Evolutionary conservation across 352 stramenopile genomes (phyloP), one percentile per base, ranked within the genome.

Genomic region (Globisporangium spinosum): DNA sequence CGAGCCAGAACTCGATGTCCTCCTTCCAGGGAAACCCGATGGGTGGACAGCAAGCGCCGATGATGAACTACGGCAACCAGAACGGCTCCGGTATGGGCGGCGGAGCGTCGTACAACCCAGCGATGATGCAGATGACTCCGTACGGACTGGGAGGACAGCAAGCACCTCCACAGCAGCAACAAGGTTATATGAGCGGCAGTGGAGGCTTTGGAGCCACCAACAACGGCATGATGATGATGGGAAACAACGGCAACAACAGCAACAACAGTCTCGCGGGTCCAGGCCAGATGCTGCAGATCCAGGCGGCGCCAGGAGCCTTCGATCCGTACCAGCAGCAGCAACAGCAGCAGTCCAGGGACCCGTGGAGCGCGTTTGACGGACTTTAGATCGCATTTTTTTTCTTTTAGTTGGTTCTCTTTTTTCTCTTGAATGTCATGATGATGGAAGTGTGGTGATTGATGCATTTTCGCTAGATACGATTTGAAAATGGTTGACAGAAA

Each of bases 281-380:
- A 1, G 77, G 83, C 0, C 77, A 84, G 58, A 79, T 89, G 72
- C 74, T 94, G 40, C 85, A 94, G 69, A 85, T 94, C 49, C 85
- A 94, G 72, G 80, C 82, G 2, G 63, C 65, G 17, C 43, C 72
- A 32, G 68, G 76, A n/a, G 40, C 40, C 13, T 89, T 82, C 65
- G 74, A 86, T 66, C 75, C 70, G 47, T 88, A 82, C 60, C 75
- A 71, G 7, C 77, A 82, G 25, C 77, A 82, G 23, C 77, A 85
- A n/a, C 79, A 86, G 63, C 51, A 60, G 53, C 70, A 75, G 54
- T 49, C 72, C 53, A 45, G 55, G 29, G 86, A 95, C 69, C 84
- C 82, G 67, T 95, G 93, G 77, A 92, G 84, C 56, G 85, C 87
- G 22, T 95, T 95, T 61, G 79, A 91, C 59, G 83, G 80, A 20